Percentiles rank a stretch among this genome's conserved stretches.
Conservation (phyloP, 108 stramenopile genomes). For the Cyclotella atomus region DNA sequence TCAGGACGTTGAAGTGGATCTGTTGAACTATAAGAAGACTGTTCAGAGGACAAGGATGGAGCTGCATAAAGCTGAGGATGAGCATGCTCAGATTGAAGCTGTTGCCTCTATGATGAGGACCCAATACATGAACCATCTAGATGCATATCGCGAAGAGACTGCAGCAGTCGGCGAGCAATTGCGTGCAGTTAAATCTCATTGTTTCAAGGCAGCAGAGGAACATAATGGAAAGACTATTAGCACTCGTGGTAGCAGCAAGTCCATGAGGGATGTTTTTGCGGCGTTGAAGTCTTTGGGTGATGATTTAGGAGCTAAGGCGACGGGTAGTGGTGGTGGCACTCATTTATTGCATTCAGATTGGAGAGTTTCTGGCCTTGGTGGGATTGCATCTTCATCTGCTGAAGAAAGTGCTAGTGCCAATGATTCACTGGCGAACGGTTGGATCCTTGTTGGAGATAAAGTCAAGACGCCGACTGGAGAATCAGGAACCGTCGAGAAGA, state of each 20-base stretch:
- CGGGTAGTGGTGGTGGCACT: background rate
- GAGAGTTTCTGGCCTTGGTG: slow-evolving; percentile 63
- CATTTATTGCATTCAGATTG: slow-evolving; percentile 22
- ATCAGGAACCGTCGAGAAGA: too few relatives aligned
- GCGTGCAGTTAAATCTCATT: slow-evolving; percentile 46
- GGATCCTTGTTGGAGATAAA: slow-evolving; percentile 78
- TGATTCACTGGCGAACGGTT: slow-evolving; percentile 54
- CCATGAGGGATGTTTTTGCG: slow-evolving; percentile 71
- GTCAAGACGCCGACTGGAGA: too few relatives aligned
- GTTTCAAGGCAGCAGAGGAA: slow-evolving; percentile 68
- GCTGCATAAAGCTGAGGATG: slow-evolving; percentile 59
- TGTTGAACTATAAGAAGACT: slow-evolving; percentile 80
- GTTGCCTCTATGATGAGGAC: slow-evolving; percentile 62
- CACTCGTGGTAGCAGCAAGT: slow-evolving; percentile 27
- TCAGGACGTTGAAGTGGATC: slow-evolving; percentile 74
- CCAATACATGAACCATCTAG: slow-evolving; percentile 68
- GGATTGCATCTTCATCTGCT: too few relatives aligned
- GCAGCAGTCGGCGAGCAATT: slow-evolving; percentile 57
- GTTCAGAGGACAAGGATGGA: slow-evolving; percentile 77
- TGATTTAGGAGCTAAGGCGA: slow-evolving; percentile 46
- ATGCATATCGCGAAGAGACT: slow-evolving; percentile 60
- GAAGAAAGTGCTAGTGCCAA: too few relatives aligned
- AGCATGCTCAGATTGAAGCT: slow-evolving; percentile 64
- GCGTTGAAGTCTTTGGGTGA: slow-evolving; percentile 58
- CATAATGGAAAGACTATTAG: slow-evolving; percentile 45